Evolutionary conservation across 495 filamentous ascomycete genomes (phyloP), one percentile per base, ranked within the genome.

Genomic region (Daldinia loculata): DNA sequence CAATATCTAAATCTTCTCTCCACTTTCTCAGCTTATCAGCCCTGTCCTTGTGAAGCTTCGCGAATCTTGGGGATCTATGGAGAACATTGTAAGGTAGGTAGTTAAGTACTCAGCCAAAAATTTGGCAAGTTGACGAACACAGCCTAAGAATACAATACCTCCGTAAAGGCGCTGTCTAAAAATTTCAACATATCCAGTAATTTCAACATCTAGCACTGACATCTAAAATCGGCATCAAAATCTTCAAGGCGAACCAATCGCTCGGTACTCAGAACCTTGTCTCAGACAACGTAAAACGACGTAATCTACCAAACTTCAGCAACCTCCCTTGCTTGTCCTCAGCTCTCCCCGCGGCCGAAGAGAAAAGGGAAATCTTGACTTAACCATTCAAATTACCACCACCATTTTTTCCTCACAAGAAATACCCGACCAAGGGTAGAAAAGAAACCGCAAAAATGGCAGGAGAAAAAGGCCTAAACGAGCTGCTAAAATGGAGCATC

Each of bases 401-500:
- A 29, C 6, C 6, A 27, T 29, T 29, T 29, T 29, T 12, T 48
- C n/a, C n/a, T 5, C 43, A 48, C 43, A 51, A 63, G 26, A 67
- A 8, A 48, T 9, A 48, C 43, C 43, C 43, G 43, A 48, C 8
- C 9, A 24, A 52, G 24, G 24, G 27, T 48, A 19, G 34, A 39
- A 30, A 39, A 61, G 29, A 67, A 53, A 67, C 11, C 68, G 45
- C 32, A 62, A 79, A 63, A 60, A 83, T 82, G 78, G 71, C 71
- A 48, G 52, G 29, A 22, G 82, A 84, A 59, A 78, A 76, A 63
- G 81, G 80, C 67, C 81, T 88, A 60, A 86, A 80, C 78, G 85
- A 90, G 70, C 92, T 99, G 82, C 90, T 99, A 61, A 93, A 93
- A 88, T 99, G 95, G 95, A 85, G 91, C 79, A 90, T 98, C 79